A percentile compares a stretch with the other conserved stretches of the same genome.
Conservation (phyloP, 2,329 filamentous ascomycete species). For the Orbilia oligospora region DNA sequence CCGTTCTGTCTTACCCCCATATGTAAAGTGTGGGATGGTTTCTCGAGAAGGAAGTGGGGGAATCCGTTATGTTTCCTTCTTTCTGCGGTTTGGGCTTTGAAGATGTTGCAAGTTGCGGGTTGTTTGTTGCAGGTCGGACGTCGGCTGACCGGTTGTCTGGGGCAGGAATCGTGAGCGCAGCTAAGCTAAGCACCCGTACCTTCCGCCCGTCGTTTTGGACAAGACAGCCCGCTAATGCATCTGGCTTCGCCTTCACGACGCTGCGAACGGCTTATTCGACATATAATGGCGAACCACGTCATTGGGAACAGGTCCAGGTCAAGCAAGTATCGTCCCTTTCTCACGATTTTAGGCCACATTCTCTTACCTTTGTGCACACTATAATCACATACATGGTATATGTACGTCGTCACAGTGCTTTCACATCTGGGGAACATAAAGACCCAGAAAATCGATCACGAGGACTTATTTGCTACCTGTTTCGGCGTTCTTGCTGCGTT, state of each 20-base stretch:
- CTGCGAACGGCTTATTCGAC: conserved; percentile 47
- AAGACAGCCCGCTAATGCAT: conserved; percentile 59
- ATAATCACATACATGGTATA: conserved; percentile 46
- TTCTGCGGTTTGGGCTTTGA: conserved; percentile 26
- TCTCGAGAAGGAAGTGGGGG: conserved; percentile 36
- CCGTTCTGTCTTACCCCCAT: conserved; percentile 30
- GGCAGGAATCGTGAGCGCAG: conserved; percentile 32
- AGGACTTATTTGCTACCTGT: conserved; percentile 35
- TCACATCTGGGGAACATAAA: conserved; percentile 57
- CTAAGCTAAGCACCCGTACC: conserved; percentile 56
- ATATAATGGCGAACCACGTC: conserved; percentile 58
- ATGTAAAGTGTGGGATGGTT: conserved; percentile 48
- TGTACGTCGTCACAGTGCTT: conserved; percentile 51
- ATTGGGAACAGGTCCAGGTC: conserved; percentile 42
- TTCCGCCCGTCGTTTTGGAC: conserved; percentile 57
- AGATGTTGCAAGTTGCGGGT: conserved; percentile 54
- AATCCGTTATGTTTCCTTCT: conserved; percentile 48
- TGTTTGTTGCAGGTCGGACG: conserved; percentile 54
- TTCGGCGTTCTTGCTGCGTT: conserved; percentile 32
- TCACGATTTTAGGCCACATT: conserved; percentile 18
- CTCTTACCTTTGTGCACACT: conserved; percentile 42
- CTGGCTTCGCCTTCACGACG: not conserved
- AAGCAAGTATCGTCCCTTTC: conserved; percentile 23
- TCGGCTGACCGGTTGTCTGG: conserved; percentile 44
- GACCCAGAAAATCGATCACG: conserved; percentile 40